A percentile compares a stretch with the other conserved stretches of the same genome.
Conservation (phyloP, 2,329 filamentous ascomycete species). For the Amesomyces nigricolor region DNA sequence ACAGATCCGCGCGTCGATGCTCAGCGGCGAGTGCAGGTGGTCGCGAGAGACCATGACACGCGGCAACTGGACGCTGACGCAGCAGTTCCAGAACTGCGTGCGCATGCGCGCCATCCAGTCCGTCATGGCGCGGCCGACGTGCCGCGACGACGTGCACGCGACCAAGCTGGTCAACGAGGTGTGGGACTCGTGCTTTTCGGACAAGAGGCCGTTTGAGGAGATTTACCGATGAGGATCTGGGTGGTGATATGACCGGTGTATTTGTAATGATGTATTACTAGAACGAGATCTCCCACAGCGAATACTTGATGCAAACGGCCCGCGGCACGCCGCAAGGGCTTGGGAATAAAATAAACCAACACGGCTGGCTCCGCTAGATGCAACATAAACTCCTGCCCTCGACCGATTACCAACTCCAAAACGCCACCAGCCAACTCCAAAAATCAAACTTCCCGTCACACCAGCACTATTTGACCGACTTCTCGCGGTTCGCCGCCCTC, state of each 20-base stretch:
- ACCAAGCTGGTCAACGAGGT: slow-evolving; percentile 88
- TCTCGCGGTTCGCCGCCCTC: slow-evolving; percentile 47
- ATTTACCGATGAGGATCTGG: slow-evolving; percentile 63
- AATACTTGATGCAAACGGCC: background rate
- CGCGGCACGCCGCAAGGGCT: background rate
- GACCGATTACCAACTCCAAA: background rate
- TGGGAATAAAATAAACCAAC: slow-evolving; percentile 14
- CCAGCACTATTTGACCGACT: slow-evolving; percentile 25
- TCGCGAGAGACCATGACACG: slow-evolving; percentile 76
- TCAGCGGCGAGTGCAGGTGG: slow-evolving; percentile 93
- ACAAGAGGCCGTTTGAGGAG: slow-evolving; percentile 94
- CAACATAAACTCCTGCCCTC: slow-evolving; percentile 18
- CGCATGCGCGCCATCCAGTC: slow-evolving; percentile 73
- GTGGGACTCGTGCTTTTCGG: slow-evolving; percentile 95
- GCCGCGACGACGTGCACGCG: slow-evolving; percentile 81
- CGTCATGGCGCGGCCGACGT: slow-evolving; percentile 69
- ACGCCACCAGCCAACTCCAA: slow-evolving; percentile 18
- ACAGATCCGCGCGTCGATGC: slow-evolving; percentile 84
- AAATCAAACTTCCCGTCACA: slow-evolving; percentile 13
- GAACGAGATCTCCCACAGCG: slow-evolving; percentile 2
- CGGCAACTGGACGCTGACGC: slow-evolving; percentile 81
- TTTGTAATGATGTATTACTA: slow-evolving; percentile 9
- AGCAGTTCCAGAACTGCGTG: slow-evolving; percentile 93
- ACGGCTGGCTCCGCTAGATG: slow-evolving; percentile 25
- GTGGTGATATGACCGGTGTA: background rate